These are phyloP conservation scores for Mycena polygramma DNA, from an alignment of 768 basidiomycete genomes.

Conservation along the genomic window DNA sequence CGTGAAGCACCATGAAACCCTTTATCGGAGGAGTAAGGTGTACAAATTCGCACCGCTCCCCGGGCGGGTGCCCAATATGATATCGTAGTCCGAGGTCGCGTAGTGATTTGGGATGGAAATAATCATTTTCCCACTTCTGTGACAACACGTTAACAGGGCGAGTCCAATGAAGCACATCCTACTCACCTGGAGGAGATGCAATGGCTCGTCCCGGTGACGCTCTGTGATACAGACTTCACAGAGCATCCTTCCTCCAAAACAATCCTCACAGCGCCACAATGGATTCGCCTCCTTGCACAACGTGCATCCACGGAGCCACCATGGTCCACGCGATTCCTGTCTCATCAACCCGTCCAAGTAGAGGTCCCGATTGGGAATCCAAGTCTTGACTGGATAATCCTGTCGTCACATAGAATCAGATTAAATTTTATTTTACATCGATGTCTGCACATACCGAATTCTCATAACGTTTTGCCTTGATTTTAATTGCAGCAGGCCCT, in stretches of 20 bases:
- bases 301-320: slow-evolving; percentile 16
- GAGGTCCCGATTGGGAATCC: slow-evolving; percentile 1
- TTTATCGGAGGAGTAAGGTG: too few species aligned
- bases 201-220: slow-evolving; percentile 26
- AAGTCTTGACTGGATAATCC: background rate
- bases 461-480: background rate
- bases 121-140: background rate
- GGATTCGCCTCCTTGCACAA: background rate
- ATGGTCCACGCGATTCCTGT: slow-evolving; percentile 33
- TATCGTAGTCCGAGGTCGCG: too few species aligned
- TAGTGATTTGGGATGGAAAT: slow-evolving; percentile 3
- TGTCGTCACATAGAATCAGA: too few species aligned
- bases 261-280: slow-evolving; percentile 32
- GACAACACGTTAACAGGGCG: too few species aligned
- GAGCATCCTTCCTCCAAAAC: slow-evolving; percentile 21
- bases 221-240: slow-evolving; percentile 35
- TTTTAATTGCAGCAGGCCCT: too few species aligned
- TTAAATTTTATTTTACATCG: too few species aligned
- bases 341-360: slow-evolving; percentile 32
- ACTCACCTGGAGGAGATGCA: slow-evolving; percentile 40
- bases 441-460: too few species aligned
- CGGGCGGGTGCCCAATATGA: too few species aligned
- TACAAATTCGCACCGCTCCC: too few species aligned
- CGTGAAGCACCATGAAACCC: too few species aligned
- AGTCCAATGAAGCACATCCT: too few species aligned